These are phyloP conservation scores for Eimeria sp. DNA, from an alignment of 169 alveolate species.

Conservation along the genomic window DNA sequence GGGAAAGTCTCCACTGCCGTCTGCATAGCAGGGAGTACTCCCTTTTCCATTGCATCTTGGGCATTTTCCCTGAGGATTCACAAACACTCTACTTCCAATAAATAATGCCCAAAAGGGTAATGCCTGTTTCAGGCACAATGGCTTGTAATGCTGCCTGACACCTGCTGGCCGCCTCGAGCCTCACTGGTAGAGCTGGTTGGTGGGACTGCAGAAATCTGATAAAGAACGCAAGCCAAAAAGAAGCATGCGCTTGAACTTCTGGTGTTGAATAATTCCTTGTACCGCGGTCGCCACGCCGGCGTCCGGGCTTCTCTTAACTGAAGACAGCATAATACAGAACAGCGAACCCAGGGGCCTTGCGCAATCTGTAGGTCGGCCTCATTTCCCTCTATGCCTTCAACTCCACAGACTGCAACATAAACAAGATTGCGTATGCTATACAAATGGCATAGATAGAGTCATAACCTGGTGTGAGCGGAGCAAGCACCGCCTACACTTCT, in stretches of 20 bases:
- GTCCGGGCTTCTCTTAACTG: constrained; percentile 93
- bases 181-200: constrained; percentile 90
- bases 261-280: constrained; percentile 94
- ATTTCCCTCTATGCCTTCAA: too few relatives aligned
- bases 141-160: neutral
- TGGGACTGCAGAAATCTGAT: constrained; percentile 95
- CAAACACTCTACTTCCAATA: neutral
- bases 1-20: constrained; percentile 93
- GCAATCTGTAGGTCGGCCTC: too few relatives aligned
- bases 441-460: neutral
- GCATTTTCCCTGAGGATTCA: constrained; percentile 91
- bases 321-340: constrained; percentile 68
- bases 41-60: constrained; percentile 93
- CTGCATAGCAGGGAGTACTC: constrained; percentile 91
- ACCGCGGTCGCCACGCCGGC: constrained; percentile 97
- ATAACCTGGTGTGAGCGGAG: neutral
- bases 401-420: neutral
- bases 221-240: constrained; percentile 95
- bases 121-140: neutral
- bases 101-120: neutral
- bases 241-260: constrained; percentile 96
- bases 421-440: neutral
- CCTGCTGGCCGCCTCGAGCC: neutral
- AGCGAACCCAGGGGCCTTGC: neutral
- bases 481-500: neutral